Base-by-base conservation (phyloP, 1,284 basidiomycete species). In the Marasmius tenuissimus region DNA sequence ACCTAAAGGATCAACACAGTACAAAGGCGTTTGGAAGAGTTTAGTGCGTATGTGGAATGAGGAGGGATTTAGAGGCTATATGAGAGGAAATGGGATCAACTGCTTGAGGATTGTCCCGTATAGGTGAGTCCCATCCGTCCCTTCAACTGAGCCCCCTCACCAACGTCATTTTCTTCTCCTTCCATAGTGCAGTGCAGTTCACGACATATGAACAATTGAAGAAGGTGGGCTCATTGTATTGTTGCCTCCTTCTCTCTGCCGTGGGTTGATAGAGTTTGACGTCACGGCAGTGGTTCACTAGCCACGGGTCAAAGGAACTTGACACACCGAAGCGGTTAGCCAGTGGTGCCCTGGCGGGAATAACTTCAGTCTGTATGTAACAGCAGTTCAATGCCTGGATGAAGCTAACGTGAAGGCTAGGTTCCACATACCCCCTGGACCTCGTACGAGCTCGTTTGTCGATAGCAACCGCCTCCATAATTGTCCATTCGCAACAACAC, bases 41-140 rank as follows among this genome's bases (percentile, higher is more conserved):
- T 81, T 96, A 51, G 79, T 83, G 53, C 85, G 94, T 61, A 97
- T 97, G 89, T 97, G 93, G 92, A 80, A 81, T 67, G 94, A 97
- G 72, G 96, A 98, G 75, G 96, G 96, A 1, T 91, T 96, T 74
- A 84, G 78, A 68, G 96, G 96, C 3, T 96, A 88, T 74, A 96
- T 97, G 94, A 84, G 94, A 67, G 91, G 91, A 14, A 93, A 92
- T 71, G 95, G 94, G 14, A 93, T 97, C 73, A 98, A 98, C 74
- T 97, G 96, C 74, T 73, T 97, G 66, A 85, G 96, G 59, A 95
- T 95, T 67, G 86, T 94, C 61, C 90, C 90, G 48, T 91, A 91
- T 68, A 88, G 83, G 84, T 84, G 67, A 66, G 77, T 69, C 60
- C 40, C 35, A n/a, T 53, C 12, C 34, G 10, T 8, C 63, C 59